Base-by-base conservation (phyloP, 345 rosid genomes). In the thale cress (Arabidopsis thaliana) region DNA sequence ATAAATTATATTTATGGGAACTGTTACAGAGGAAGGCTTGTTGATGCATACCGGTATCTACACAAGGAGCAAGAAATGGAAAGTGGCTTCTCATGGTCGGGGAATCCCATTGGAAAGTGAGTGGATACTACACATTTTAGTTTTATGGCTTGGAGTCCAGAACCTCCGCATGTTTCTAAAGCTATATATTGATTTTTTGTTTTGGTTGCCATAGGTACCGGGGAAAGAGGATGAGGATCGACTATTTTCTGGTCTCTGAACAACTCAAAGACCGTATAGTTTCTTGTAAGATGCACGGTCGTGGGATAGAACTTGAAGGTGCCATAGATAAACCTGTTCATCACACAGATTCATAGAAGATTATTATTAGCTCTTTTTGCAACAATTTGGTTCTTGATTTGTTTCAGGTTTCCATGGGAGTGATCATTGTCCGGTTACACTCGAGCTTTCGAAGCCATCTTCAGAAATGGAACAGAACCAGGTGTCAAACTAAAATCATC, bases 1-100 rank as follows among this genome's bases (percentile, higher is more conserved):
- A 36, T 53, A 45, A 68, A 33, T 45, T 7, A 23, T 34, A 59
- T 13, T 9, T 22, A 42, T 62, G 75, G 52, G 53, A 44, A 44
- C 25, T 44, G 82, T 80, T 75, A 72, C 76, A 92, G 97, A 85
- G 97, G 97, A 82, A 85, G 77, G 79, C 93, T 95, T 58, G 78
- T 90, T 59, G 97, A 95, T 73, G 93, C 94, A 38, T 92, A 90
- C 80, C 87, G 99, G 80, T 79, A 77, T 78, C 71, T 92, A 76
- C 92, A 95, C 87, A 85, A 85, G 77, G 97, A 90, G 69, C 87
- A 72, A 81, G 97, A 95, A 83, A 87, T 84, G 93, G 97, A 90
- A 10, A 48, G 78, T 71, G 99, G 99, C 70, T 95, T 95, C 83
- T 94, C 98, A 53, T 91, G 98, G 97, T 93, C 92, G 8, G 97